Percentiles rank a stretch among this genome's conserved stretches.
Conservation (phyloP, 768 basidiomycete species). For the Sarcomyxa edulis region DNA sequence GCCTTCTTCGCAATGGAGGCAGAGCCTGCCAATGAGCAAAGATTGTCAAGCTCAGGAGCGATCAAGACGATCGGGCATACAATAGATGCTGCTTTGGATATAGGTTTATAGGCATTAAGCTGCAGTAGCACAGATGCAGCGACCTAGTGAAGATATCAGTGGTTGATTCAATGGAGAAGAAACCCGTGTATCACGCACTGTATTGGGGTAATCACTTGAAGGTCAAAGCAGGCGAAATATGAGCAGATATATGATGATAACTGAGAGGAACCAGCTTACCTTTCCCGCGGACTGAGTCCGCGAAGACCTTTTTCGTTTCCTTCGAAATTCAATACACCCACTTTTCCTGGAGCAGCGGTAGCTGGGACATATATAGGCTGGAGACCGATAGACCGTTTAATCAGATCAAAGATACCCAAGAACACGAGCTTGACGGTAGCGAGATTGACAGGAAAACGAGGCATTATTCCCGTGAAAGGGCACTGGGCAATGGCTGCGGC, state of each 20-base stretch:
- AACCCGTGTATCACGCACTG: conserved; percentile 1
- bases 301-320: conserved; percentile 12
- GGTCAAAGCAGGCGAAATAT: not conserved
- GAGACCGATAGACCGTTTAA: conserved; percentile 19
- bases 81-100: not conserved
- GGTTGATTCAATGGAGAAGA: not conserved
- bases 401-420: conserved; percentile 16
- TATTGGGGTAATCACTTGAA: conserved; percentile 7
- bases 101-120: conserved; percentile 3
- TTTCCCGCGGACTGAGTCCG: no score
- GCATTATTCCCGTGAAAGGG: conserved; percentile 20
- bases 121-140: conserved; percentile 5
- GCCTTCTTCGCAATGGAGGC: conserved; percentile 9
- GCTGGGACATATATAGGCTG: conserved; percentile 22
- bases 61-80: conserved; percentile 5
- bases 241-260: no score
- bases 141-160: not conserved
- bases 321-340: conserved; percentile 18
- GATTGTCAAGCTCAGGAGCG: not conserved
- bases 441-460: conserved; percentile 5
- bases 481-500: conserved; percentile 26
- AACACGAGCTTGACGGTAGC: conserved; percentile 14
- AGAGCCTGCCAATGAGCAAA: conserved; percentile 2
- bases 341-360: conserved; percentile 18
- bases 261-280: no score